These are phyloP conservation scores for Erysimum cheiranthoides DNA, from an alignment of 345 rosid species.

Conservation along the genomic window DNA sequence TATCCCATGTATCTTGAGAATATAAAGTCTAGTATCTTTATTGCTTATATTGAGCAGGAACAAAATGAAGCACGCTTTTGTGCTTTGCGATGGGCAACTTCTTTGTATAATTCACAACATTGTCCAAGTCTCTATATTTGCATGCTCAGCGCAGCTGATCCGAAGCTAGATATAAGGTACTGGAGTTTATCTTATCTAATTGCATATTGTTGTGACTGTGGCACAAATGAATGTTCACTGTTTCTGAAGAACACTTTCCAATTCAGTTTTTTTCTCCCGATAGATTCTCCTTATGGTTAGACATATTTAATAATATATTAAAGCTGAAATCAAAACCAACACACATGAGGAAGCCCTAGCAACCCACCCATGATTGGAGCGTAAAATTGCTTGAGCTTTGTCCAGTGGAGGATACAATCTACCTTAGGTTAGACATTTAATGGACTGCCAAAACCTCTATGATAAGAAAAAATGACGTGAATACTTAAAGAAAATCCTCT, in stretches of 20 bases:
- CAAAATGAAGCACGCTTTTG: slow-evolving; percentile 95
- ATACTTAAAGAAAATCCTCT: slow-evolving; percentile 2
- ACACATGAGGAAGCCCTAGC: slow-evolving; percentile 8
- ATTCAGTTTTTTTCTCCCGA: not conserved
- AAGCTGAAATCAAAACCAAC: slow-evolving; percentile 11
- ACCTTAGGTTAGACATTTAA: slow-evolving; percentile 22
- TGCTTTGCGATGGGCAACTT: slow-evolving; percentile 90
- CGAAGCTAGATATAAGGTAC: slow-evolving; percentile 92
- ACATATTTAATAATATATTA: slow-evolving; percentile 18
- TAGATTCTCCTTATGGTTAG: not conserved
- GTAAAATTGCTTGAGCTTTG: not conserved
- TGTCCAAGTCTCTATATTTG: slow-evolving; percentile 95
- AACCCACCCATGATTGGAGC: slow-evolving; percentile 14
- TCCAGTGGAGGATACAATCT: slow-evolving; percentile 23
- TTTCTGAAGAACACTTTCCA: slow-evolving; percentile 7
- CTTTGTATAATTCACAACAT: slow-evolving; percentile 78
- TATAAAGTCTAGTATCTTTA: slow-evolving; percentile 22
- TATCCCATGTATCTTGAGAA: not conserved
- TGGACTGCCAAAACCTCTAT: slow-evolving; percentile 10
- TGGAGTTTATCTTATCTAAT: slow-evolving; percentile 27
- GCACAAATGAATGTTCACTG: slow-evolving; percentile 25
- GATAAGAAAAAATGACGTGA: slow-evolving; percentile 10
- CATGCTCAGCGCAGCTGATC: slow-evolving; percentile 87
- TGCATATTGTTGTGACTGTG: slow-evolving; percentile 22
- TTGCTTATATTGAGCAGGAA: slow-evolving; percentile 61